Percentiles rank a stretch among this genome's conserved stretches.
Evolutionary conservation across 495 filamentous ascomycete genomes (phyloP).

Genomic region (Pyrenopolyporus hunteri): DNA sequence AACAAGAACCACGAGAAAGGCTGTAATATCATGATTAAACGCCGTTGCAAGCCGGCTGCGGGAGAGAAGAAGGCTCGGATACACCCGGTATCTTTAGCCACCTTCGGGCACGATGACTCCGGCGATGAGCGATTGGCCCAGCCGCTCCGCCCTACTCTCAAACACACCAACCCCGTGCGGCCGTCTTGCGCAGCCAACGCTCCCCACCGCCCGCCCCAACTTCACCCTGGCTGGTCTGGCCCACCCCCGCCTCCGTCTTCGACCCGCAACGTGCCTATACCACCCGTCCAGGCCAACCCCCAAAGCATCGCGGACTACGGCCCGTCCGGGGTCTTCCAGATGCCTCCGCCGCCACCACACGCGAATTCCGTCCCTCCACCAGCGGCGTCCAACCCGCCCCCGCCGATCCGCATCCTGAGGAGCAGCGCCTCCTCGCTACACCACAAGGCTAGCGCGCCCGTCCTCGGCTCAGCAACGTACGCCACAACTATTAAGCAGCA

Average conservation of each 20-base stretch:
- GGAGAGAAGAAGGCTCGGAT: neutral
- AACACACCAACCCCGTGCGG: neutral
- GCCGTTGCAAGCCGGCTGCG: constrained; percentile 8
- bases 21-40: constrained; percentile 15
- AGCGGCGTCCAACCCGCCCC: too few species aligned
- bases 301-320: too few species aligned
- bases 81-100: neutral
- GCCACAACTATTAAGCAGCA: too few species aligned
- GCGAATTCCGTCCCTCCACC: too few species aligned
- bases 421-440: too few species aligned
- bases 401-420: too few species aligned
- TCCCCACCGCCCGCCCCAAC: too few species aligned
- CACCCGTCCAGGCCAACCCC: neutral
- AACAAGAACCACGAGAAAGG: constrained; percentile 32
- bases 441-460: too few species aligned
- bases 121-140: constrained; percentile 4
- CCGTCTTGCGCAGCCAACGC: neutral
- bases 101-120: constrained; percentile 1
- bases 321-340: too few species aligned
- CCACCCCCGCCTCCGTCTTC: constrained; percentile 24
- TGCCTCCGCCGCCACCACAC: too few species aligned
- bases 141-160: neutral
- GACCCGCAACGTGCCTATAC: constrained; percentile 16
- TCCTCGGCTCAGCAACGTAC: too few species aligned
- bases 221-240: constrained; percentile 6